phyloP scores from a whole-genome alignment of 2,329 filamentous ascomycete genomes.

The Penicillium sp. region DNA sequence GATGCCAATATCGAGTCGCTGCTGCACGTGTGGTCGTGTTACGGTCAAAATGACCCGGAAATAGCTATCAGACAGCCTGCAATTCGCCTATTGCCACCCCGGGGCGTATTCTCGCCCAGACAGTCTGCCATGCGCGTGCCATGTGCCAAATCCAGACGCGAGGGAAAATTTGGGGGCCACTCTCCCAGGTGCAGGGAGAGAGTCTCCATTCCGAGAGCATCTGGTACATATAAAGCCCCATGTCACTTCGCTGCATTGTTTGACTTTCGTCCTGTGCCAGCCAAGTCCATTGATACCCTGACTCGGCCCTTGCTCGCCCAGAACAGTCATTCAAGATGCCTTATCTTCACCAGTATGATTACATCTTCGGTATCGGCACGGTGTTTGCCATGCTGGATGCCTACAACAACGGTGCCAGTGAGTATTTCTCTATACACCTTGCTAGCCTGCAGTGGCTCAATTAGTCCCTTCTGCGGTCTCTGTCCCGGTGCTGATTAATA shows the following conservation, averaged over 20 bases:
- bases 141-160: neutral
- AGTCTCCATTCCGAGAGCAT: neutral
- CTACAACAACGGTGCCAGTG: constrained; percentile 78
- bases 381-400: constrained; percentile 76
- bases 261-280: neutral
- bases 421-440: constrained; percentile 40
- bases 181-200: neutral
- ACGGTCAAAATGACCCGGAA: constrained; percentile 2
- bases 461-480: neutral
- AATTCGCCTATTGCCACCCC: constrained; percentile 8
- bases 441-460: no score
- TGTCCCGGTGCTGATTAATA: neutral
- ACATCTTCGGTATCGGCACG: constrained; percentile 75
- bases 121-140: neutral
- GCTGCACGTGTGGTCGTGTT: constrained; percentile 23
- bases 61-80: neutral
- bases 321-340: constrained; percentile 51
- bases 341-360: constrained; percentile 65
- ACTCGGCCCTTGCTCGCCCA: constrained; percentile 12
- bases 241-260: neutral
- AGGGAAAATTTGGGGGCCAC: neutral
- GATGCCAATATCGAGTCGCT: constrained; percentile 21
- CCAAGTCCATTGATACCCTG: constrained; percentile 9
- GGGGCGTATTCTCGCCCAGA: neutral
- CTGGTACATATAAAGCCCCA: constrained; percentile 7